Evolutionary conservation across 2,329 filamentous ascomycete genomes (phyloP), one percentile per base, ranked within the genome.

Genomic region (Cladosporium sp.): DNA sequence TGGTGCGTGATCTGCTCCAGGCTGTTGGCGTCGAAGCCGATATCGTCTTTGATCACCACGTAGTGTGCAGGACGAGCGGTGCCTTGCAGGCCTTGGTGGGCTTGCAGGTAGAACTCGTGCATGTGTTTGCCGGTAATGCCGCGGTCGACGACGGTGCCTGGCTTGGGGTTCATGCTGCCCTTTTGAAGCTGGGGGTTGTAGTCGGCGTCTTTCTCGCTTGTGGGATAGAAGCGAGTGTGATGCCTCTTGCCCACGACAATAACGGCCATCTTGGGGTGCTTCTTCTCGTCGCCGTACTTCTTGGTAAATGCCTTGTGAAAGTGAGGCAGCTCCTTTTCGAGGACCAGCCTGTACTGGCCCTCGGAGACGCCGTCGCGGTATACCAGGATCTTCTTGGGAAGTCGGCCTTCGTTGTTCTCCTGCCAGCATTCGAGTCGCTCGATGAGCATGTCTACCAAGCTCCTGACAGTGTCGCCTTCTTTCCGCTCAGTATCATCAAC

Each of bases 361-460:
- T 96, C 91, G 0, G 88, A 93, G 0, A 96, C 89, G 30, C 91
- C 91, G 59, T 96, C 91, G 20, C 91, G 85, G 72, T 89, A 96
- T 41, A 96, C 80, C 55, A 96, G 71, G 38, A 96, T 85, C 60
- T 89, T 88, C 18, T 83, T 76, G 0, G 90, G 90, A 0, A 84
- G 73, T 0, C 58, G 58, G 1, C 63, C 58, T 2, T 73, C 68
- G 64, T 88, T 88, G 40, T 75, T 64, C 39, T 73, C 73, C 30
- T 73, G 68, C 85, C 87, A 96, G 1, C 87, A 68, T 6, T 66
- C 60, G 0, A 96, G 73, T 0, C 88, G 83, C 4, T 79, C 78
- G 15, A 74, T 69, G 49, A 95, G 80, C 59, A 85, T 82, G 0
- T 73, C 70, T 8, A 79, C 72, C 0, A 36, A 29, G 11, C 30